These are phyloP conservation scores for Anacardium occidentale DNA, from an alignment of 345 rosid genomes.

Conservation along the genomic window DNA sequence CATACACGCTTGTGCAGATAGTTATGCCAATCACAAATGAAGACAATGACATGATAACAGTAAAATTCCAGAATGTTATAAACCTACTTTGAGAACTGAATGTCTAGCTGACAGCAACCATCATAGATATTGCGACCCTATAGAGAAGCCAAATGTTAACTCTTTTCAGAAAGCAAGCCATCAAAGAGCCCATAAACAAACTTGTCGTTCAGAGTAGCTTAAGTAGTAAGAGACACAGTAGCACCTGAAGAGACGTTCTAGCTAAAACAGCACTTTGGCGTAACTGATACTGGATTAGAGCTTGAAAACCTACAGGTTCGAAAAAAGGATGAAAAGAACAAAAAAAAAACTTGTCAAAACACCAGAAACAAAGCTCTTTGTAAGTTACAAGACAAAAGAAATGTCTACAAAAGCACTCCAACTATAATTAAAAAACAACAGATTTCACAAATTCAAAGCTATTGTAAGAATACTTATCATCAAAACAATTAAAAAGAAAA, in stretches of 20 bases:
- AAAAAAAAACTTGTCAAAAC: conserved; percentile 7
- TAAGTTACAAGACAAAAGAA: conserved; percentile 2
- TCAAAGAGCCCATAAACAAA: neutral
- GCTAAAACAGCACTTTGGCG: conserved; percentile 82
- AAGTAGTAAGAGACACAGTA: neutral
- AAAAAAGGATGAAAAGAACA: conserved; percentile 13
- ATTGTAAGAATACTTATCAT: conserved; percentile 8
- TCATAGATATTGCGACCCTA: conserved; percentile 98
- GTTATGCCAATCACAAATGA: neutral
- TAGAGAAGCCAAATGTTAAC: conserved; percentile 17
- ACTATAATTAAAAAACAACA: conserved; percentile 10
- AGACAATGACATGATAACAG: conserved; percentile 4
- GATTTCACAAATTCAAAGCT: conserved; percentile 12
- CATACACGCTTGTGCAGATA: neutral
- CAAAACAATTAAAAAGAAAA: conserved; percentile 14
- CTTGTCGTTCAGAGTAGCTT: conserved; percentile 6
- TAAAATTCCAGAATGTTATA: conserved; percentile 10
- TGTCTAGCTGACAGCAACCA: conserved; percentile 97
- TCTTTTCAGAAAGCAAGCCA: conserved; percentile 18
- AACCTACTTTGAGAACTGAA: conserved; percentile 93
- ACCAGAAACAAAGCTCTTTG: conserved; percentile 1
- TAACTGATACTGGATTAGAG: conserved; percentile 81
- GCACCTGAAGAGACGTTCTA: conserved; percentile 87
- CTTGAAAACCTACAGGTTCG: conserved; percentile 76
- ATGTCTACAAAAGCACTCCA: conserved; percentile 11